Evolutionary conservation across 345 rosid genomes (phyloP), one percentile per base, ranked within the genome.

Genomic region (Conringia planisiliqua): DNA sequence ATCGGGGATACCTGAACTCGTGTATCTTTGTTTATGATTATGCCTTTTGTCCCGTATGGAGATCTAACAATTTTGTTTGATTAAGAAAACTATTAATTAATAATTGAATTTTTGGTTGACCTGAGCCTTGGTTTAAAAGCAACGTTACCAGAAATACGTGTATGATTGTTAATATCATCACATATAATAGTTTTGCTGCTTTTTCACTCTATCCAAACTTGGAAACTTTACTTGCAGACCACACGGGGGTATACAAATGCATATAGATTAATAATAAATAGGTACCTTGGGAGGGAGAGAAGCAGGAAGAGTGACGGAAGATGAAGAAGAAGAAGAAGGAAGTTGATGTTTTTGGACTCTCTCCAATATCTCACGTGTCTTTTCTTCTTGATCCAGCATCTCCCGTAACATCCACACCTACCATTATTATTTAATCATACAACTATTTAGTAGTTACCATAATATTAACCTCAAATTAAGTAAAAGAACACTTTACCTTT

Each of bases 241-340:
- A 36, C 54, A 65, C 16, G 47, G 47, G 47, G 47, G 9, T 18
- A 8, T 43, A 58, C 24, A 16, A n/a, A 52, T 27, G n/a, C 38
- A 61, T 11, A 4, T 42, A 33, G 22, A 60, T 32, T 40, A 63
- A 1, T 17, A 42, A 67, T 16, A 14, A 61, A 14, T 33, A 54
- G 17, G 62, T 82, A 86, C 98, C 94, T 91, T 89, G 3, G 96
- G 91, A 81, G 93, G 97, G 59, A 92, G 90, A 72, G 84, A 87
- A 36, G 75, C 78, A 12, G 98, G 97, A 75, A 89, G 83, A 18
- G 82, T 33, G 54, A 87, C 71, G 20, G 79, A 76, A 46, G 86
- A 78, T 24, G 82, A 86, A 33, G 87, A 80, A 50, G 80, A 86
- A 16, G 51, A 52, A 24, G 58, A 52, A 63, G 73, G 71, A 20